phyloP scores from a whole-genome alignment of 2,329 filamentous ascomycete species.

The Onygena corvina region DNA sequence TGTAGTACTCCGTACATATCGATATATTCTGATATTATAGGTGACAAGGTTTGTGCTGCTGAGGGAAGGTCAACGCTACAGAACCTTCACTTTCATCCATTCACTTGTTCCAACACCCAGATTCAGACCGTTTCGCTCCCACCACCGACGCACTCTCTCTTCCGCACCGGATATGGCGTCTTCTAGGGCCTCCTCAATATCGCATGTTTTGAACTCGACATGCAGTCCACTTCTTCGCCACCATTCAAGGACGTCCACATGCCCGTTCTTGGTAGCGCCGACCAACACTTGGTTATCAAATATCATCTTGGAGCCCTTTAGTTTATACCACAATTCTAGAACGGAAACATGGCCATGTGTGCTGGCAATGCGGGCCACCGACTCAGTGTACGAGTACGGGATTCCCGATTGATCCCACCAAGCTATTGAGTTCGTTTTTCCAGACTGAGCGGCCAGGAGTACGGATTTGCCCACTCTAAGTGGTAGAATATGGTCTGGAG shows the following conservation, averaged over 20 bases:
- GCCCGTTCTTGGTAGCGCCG: constrained; percentile 74
- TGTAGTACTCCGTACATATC: no score
- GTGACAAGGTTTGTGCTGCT: no score
- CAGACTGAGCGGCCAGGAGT: constrained; percentile 70
- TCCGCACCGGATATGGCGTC: constrained; percentile 65
- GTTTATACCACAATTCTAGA: constrained; percentile 67
- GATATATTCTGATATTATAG: no score
- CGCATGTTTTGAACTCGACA: constrained; percentile 88
- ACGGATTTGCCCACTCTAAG: constrained; percentile 77
- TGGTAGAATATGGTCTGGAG: constrained; percentile 43
- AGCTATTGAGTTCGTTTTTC: constrained; percentile 61
- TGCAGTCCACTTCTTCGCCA: constrained; percentile 62
- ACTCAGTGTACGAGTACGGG: constrained; percentile 65
- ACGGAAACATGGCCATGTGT: constrained; percentile 75
- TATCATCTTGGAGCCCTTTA: constrained; percentile 63
- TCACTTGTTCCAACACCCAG: constrained; percentile 71
- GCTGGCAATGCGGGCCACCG: constrained; percentile 71
- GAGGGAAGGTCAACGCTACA: constrained; percentile 35
- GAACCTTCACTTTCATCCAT: constrained; percentile 72
- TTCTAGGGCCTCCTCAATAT: constrained; percentile 88
- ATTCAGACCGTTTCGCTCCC: constrained; percentile 73
- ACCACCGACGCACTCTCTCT: constrained; percentile 68
- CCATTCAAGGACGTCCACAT: constrained; percentile 79
- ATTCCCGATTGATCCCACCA: constrained; percentile 85
- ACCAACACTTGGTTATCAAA: constrained; percentile 77